A percentile compares a stretch with the other conserved stretches of the same genome.
These are phyloP conservation scores for Xylaria sp. DNA, from an alignment of 2,329 filamentous ascomycete genomes.

Conservation along the genomic window DNA sequence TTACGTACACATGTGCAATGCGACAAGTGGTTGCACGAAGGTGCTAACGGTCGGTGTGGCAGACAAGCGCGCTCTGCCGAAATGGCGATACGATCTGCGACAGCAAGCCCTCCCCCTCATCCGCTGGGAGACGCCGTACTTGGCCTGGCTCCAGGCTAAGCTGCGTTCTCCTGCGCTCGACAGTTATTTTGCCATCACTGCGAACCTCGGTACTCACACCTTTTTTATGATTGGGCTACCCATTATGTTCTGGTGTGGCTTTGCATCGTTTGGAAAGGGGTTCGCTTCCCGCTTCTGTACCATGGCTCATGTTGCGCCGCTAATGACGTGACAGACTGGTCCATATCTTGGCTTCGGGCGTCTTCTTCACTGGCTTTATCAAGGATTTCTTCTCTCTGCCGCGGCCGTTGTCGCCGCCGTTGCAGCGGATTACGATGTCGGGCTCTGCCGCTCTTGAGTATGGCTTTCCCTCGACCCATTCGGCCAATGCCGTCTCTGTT, in stretches of 20 bases:
- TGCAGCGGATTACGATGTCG: conserved; percentile 97
- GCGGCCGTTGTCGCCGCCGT: conserved; percentile 87
- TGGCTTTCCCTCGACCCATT: conserved; percentile 96
- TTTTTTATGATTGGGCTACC: conserved; percentile 98
- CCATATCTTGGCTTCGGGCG: conserved; percentile 80
- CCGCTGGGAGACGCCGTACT: conserved; percentile 93
- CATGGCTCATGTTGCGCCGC: conserved; percentile 15
- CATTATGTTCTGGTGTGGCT: conserved; percentile 96
- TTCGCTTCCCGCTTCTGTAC: conserved; percentile 59
- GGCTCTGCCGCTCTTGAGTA: conserved; percentile 95
- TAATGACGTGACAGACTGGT: conserved; percentile 64
- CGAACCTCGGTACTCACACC: conserved; percentile 96
- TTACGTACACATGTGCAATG: background rate
- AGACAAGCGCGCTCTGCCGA: conserved; percentile 86
- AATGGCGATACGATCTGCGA: conserved; percentile 89
- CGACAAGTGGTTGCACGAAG: conserved; percentile 12
- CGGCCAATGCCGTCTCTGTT: conserved; percentile 95
- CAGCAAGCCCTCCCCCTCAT: conserved; percentile 86
- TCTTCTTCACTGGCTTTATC: conserved; percentile 90
- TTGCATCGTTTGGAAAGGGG: conserved; percentile 86
- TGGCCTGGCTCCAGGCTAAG: conserved; percentile 84
- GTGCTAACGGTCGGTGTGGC: conserved; percentile 34
- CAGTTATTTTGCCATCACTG: conserved; percentile 95
- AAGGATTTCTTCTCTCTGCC: conserved; percentile 96
- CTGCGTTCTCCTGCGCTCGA: conserved; percentile 87